A percentile compares a stretch with the other conserved stretches of the same genome.
These are phyloP conservation scores for Malassezia yamatoensis DNA, from an alignment of 1,284 basidiomycete species.

Conservation along the genomic window DNA sequence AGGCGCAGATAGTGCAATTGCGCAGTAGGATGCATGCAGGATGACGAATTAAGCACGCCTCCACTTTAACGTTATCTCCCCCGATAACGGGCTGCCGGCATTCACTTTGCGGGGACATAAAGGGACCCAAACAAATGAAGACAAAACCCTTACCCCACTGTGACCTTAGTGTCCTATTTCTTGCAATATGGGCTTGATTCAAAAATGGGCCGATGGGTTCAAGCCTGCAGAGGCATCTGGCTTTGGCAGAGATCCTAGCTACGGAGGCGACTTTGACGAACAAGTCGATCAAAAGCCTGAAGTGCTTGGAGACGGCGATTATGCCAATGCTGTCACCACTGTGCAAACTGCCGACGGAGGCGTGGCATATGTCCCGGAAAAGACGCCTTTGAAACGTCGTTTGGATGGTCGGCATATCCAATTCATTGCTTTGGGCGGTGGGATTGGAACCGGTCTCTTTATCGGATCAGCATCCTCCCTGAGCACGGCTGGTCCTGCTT, in stretches of 20 bases:
- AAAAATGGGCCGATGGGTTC: conserved; percentile 19
- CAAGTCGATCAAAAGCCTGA: conserved; percentile 9
- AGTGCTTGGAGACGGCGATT: conserved; percentile 11
- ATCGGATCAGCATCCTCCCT: conserved; percentile 52
- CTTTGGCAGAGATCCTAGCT: conserved; percentile 8
- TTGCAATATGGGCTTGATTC: conserved; percentile 1
- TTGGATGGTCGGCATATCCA: conserved; percentile 35
- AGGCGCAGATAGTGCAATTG: too few species aligned
- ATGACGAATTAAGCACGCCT: too few species aligned
- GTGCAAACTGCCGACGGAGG: conserved; percentile 11
- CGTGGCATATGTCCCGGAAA: conserved; percentile 6
- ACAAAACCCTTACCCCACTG: too few species aligned
- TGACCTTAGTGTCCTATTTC: too few species aligned
- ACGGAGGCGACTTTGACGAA: conserved; percentile 1
- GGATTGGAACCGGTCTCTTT: conserved; percentile 52
- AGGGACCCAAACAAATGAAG: too few species aligned
- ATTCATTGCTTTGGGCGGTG: conserved; percentile 54
- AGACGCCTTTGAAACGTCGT: conserved; percentile 27
- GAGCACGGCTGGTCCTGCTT: conserved; percentile 51
- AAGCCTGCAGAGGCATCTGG: conserved; percentile 11
- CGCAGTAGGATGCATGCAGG: too few species aligned
- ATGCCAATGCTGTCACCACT: conserved; percentile 11
- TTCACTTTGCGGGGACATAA: too few species aligned
- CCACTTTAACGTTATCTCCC: too few species aligned
- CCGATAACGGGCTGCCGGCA: too few species aligned